A percentile compares a stretch with the other conserved stretches of the same genome.
phyloP scores from a whole-genome alignment of 2,329 filamentous ascomycete species.

The Hymenoscyphus fraxineus region DNA sequence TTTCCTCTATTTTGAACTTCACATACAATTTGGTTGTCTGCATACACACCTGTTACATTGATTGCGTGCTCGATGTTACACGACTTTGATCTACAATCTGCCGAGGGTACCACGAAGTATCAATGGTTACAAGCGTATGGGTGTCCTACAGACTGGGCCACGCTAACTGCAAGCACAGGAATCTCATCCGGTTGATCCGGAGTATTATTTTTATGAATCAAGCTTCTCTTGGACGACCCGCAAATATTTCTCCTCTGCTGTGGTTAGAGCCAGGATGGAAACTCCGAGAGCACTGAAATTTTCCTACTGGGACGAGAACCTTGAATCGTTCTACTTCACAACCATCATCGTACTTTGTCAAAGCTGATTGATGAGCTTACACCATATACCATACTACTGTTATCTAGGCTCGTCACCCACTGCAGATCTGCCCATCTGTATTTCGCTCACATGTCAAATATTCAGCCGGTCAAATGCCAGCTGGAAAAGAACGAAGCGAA shows the following conservation, averaged over 20 bases:
- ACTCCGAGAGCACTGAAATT: too few species aligned
- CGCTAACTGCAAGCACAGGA: background rate
- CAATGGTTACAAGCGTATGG: background rate
- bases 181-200: background rate
- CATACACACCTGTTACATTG: background rate
- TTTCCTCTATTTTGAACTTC: background rate
- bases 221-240: background rate
- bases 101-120: background rate
- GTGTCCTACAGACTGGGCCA: background rate
- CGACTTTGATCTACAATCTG: slow-evolving; percentile 1
- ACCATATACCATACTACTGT: too few species aligned
- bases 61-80: background rate
- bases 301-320: too few species aligned
- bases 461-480: too few species aligned
- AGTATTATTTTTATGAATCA: background rate
- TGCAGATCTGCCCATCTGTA: too few species aligned
- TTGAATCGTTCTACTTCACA: too few species aligned
- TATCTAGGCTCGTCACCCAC: too few species aligned
- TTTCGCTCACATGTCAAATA: too few species aligned
- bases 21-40: background rate
- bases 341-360: too few species aligned
- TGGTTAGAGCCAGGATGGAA: background rate
- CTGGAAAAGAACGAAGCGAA: too few species aligned
- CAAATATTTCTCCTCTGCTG: background rate
- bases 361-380: too few species aligned